These are phyloP conservation scores for Aplosporella prunicola DNA, from an alignment of 2,329 filamentous ascomycete species.

Conservation along the genomic window DNA sequence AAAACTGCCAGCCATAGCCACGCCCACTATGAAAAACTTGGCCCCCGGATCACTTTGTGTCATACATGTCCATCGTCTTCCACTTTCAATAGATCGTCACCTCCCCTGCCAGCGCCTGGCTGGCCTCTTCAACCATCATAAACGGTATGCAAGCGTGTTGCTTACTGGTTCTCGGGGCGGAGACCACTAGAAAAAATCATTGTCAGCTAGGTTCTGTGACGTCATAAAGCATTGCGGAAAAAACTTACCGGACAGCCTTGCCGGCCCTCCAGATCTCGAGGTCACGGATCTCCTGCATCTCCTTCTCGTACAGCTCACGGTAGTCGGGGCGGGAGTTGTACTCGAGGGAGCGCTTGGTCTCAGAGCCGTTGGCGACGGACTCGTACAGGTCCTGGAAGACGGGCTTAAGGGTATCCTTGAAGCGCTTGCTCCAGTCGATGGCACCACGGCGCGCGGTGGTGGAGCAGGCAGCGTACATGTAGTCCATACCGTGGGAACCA, in stretches of 20 bases:
- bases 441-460: constrained; percentile 96
- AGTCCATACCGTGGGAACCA: constrained; percentile 97
- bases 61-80: constrained; percentile 2
- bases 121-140: neutral
- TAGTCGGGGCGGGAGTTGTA: constrained; percentile 96
- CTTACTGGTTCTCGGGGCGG: constrained; percentile 27
- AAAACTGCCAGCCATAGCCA: constrained; percentile 6
- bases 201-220: neutral
- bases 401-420: constrained; percentile 98
- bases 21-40: constrained; percentile 6
- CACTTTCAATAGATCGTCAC: too few relatives aligned
- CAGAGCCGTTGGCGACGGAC: constrained; percentile 78
- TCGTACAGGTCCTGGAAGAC: constrained; percentile 98
- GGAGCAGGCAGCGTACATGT: constrained; percentile 99
- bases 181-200: constrained; percentile 14
- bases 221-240: neutral
- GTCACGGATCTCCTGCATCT: constrained; percentile 97
- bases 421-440: constrained; percentile 94
- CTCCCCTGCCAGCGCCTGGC: too few relatives aligned
- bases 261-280: constrained; percentile 99
- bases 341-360: constrained; percentile 93
- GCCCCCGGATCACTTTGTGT: constrained; percentile 7
- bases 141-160: neutral
- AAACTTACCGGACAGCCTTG: constrained; percentile 69
- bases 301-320: constrained; percentile 92